These are phyloP conservation scores for Krasilnikovozyma curviuscula DNA, from an alignment of 768 basidiomycete genomes.

Conservation along the genomic window DNA sequence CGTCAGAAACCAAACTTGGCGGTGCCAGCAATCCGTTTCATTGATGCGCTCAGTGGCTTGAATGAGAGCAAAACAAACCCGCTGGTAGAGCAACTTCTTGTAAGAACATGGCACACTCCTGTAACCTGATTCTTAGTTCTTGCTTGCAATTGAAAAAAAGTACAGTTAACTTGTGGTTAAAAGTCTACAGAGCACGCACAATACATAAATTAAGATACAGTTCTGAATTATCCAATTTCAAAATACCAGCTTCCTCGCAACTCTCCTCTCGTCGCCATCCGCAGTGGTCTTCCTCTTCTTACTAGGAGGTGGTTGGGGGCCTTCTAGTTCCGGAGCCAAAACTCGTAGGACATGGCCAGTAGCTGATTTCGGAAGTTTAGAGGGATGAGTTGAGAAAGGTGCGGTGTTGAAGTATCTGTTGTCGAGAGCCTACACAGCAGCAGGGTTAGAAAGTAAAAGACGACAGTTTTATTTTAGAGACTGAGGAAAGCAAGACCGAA, in stretches of 20 bases:
- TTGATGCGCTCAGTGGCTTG: no score
- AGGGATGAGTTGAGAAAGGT: slow-evolving; percentile 72
- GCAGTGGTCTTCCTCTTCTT: slow-evolving; percentile 3
- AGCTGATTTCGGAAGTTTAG: slow-evolving; percentile 54
- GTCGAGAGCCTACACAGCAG: slow-evolving; percentile 44
- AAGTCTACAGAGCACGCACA: no score
- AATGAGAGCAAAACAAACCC: no score
- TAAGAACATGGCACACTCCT: no score
- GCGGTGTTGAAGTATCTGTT: slow-evolving; percentile 75
- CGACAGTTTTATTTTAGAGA: background rate
- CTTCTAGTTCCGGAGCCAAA: slow-evolving; percentile 26
- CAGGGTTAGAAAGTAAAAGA: background rate
- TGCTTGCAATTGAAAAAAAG: no score
- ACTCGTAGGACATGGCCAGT: slow-evolving; percentile 35
- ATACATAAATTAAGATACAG: no score
- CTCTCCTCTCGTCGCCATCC: slow-evolving; percentile 15
- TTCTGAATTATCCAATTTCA: slow-evolving; percentile 9
- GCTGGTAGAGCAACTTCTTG: no score
- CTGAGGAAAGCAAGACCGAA: background rate
- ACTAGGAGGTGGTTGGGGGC: slow-evolving; percentile 20
- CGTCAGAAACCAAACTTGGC: no score
- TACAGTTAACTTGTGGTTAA: no score
- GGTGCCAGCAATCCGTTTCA: no score
- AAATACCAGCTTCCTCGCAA: slow-evolving; percentile 15
- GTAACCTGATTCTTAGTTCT: no score